Conservation (phyloP, 176 grass and related monocot species). For the Echinochloa phyllopogon region DNA sequence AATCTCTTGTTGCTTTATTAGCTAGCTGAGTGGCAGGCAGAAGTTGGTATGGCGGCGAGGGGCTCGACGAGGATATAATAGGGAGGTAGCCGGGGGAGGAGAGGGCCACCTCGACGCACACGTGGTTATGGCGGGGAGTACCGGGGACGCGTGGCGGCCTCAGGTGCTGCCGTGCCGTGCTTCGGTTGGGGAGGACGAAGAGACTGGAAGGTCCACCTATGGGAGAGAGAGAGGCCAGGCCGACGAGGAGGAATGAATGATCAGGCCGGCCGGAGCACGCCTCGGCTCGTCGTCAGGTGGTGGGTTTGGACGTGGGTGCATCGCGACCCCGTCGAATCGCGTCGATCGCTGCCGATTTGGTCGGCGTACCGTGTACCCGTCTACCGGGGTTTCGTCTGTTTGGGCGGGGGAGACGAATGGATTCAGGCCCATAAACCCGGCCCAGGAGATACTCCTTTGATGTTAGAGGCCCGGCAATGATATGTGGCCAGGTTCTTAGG, state of each 20-base stretch:
- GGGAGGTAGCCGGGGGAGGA: not conserved
- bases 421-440: no score
- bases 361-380: no score
- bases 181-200: constrained; percentile 37
- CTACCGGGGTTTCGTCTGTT: no score
- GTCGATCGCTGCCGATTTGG: not conserved
- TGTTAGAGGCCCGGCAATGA: no score
- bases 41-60: not conserved
- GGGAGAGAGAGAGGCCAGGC: not conserved
- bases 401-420: no score
- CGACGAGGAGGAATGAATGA: not conserved
- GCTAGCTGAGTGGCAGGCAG: not conserved
- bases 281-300: not conserved
- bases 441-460: no score
- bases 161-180: constrained; percentile 33
- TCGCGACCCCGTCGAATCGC: not conserved
- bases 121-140: constrained; percentile 35
- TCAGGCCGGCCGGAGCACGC: not conserved
- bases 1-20: not conserved
- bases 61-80: constrained; percentile 26
- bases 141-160: constrained; percentile 43
- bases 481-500: no score
- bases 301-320: not conserved
- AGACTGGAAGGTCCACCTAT: constrained; percentile 37
- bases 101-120: constrained; percentile 60